phyloP scores from a whole-genome alignment of 257 asterid genomes.

The Pogostemon cablin region DNA sequence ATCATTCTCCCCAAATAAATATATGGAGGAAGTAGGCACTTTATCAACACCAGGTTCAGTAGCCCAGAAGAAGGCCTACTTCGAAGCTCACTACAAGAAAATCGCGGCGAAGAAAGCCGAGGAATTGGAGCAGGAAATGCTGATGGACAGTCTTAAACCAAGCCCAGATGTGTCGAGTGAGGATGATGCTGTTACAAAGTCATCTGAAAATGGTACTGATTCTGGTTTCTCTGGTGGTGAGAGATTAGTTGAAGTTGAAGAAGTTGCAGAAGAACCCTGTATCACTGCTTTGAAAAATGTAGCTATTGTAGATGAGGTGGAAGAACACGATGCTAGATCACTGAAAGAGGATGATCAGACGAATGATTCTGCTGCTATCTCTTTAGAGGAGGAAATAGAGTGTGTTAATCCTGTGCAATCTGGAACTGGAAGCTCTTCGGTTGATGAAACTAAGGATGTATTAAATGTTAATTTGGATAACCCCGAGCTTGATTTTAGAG shows the following conservation, averaged over 20 bases:
- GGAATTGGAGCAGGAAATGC: conserved; percentile 65
- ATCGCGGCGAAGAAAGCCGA: conserved; percentile 83
- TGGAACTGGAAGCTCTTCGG: conserved; percentile 33
- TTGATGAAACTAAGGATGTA: conserved; percentile 42
- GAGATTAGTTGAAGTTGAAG: conserved; percentile 38
- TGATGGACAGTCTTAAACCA: conserved; percentile 31
- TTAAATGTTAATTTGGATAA: conserved; percentile 32
- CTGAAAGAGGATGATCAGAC: conserved; percentile 27
- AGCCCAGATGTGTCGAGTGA: conserved; percentile 36
- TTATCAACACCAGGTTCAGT: conserved; percentile 92
- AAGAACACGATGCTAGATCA: conserved; percentile 31
- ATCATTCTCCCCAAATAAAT: conserved; percentile 85
- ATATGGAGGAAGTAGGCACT: conserved; percentile 90
- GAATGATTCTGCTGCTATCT: conserved; percentile 17
- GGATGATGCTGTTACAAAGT: conserved; percentile 28
- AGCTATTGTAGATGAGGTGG: conserved; percentile 33
- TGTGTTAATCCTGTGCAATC: conserved; percentile 35
- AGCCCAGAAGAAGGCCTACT: conserved; percentile 90
- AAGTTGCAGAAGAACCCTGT: conserved; percentile 37
- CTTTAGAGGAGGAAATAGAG: conserved; percentile 34
- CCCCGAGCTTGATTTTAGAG: conserved; percentile 34
- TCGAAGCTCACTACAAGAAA: conserved; percentile 92
- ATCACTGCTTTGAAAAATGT: conserved; percentile 6
- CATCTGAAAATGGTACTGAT: conserved; percentile 30
- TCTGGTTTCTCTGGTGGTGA: conserved; percentile 33